Percentiles rank a stretch among this genome's conserved stretches.
phyloP scores from a whole-genome alignment of 352 stramenopile genomes.

The Globisporangium cystogenes region DNA sequence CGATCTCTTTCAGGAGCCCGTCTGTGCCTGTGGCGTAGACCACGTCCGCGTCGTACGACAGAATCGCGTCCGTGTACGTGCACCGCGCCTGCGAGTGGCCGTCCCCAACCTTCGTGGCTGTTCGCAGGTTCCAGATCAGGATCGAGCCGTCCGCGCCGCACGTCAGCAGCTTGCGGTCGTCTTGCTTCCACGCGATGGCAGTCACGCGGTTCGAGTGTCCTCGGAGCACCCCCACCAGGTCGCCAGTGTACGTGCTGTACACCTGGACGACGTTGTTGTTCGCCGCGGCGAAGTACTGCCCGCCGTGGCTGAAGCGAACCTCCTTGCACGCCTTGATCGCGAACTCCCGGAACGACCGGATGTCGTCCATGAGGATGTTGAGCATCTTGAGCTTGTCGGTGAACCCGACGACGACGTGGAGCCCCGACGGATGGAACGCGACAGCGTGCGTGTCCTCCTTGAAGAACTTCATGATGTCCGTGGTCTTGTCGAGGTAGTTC shows the following conservation, averaged over 20 bases:
- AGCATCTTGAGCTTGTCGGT: constrained; percentile 92
- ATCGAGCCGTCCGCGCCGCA: constrained; percentile 75
- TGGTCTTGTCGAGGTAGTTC: constrained; percentile 92
- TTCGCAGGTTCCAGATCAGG: constrained; percentile 71
- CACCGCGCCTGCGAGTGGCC: constrained; percentile 73
- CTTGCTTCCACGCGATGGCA: constrained; percentile 72
- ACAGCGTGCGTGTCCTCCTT: constrained; percentile 86
- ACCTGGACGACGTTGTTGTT: constrained; percentile 89
- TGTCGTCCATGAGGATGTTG: constrained; percentile 94
- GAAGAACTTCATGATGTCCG: constrained; percentile 91
- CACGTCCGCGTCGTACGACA: constrained; percentile 56
- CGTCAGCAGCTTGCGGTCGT: constrained; percentile 71
- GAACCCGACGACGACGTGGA: constrained; percentile 89
- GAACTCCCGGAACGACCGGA: constrained; percentile 88
- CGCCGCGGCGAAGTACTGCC: constrained; percentile 87
- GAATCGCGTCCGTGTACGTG: constrained; percentile 58
- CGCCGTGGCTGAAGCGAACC: constrained; percentile 88
- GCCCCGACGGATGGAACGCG: constrained; percentile 89
- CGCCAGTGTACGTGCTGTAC: constrained; percentile 76
- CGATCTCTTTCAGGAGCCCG: constrained; percentile 86
- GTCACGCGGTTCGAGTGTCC: constrained; percentile 82
- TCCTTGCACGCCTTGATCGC: constrained; percentile 90
- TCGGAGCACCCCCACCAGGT: constrained; percentile 60
- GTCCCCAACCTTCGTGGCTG: constrained; percentile 68
- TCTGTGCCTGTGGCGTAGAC: constrained; percentile 91